Base-by-base conservation (phyloP, 139 green algal genomes). In the Helicosporidium sp. region DNA sequence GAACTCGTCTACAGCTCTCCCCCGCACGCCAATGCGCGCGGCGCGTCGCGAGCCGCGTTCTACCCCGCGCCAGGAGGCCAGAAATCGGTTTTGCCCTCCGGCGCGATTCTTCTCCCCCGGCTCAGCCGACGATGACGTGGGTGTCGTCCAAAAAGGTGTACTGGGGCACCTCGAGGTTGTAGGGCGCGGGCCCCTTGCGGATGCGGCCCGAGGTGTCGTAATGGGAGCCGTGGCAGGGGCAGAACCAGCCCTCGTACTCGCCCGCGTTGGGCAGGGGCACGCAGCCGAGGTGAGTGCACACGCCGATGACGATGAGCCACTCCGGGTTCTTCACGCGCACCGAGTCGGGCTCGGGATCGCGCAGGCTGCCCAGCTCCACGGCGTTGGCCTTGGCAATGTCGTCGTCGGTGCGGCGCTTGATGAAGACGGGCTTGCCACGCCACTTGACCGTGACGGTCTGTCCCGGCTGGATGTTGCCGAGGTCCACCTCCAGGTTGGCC, bases 341-440 rank as follows among this genome's bases (percentile, higher is more conserved):
- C 3, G 57, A 51, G 52, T 94, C 87, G 24, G 69, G 46, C 76
- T 99, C 62, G 10, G 85, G 79, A 68, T 99, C 85, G 10, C 86
- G 66, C 46, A 99, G 78, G 27, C 74, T 68, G n/a, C 26, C 52
- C 10, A 94, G 29, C 22, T 76, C 44, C 13, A 91, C 78, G 16
- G 54, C 46, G 15, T 76, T 73, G 4, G 84, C 80, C 25, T 73
- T 52, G 4, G 53, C 60, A 35, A 99, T 89, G 57, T 97, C 84
- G 15, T 70, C 72, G 17, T 76, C 63, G 19, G 79, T 90, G 6
- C 89, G 68, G 49, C 39, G 63, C 27, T 79, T 67, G 50, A 99
- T 90, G 69, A 99, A 99, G 27, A 99, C 90, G 3, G 90, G 90
- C 78, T 99, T 99, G 52, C 90, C 90, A 24, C 90, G 70, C 90